Percentiles rank a stretch among this genome's conserved stretches.
phyloP scores from a whole-genome alignment of 495 filamentous ascomycete genomes.

The Penicillium paxilli region DNA sequence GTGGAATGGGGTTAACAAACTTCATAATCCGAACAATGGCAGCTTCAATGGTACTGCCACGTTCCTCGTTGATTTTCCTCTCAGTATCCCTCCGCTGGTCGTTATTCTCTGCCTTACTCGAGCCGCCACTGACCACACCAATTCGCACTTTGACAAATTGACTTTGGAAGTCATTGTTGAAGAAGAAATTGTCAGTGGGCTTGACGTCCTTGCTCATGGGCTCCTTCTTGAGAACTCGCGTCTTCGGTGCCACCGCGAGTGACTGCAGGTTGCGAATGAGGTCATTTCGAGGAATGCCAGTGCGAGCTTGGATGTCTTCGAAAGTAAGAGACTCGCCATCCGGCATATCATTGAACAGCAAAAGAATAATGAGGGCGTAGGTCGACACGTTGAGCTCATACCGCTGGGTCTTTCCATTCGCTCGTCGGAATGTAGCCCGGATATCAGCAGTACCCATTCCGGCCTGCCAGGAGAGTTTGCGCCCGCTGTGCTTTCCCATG shows the following conservation, averaged over 20 bases:
- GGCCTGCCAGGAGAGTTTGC: constrained; percentile 81
- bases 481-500: constrained; percentile 79
- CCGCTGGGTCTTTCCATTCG: constrained; percentile 68
- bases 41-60: constrained; percentile 79
- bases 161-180: constrained; percentile 81
- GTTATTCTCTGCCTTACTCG: constrained; percentile 81
- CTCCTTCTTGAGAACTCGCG: constrained; percentile 76
- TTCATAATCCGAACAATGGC: constrained; percentile 96
- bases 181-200: constrained; percentile 75
- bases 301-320: constrained; percentile 80
- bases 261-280: constrained; percentile 81
- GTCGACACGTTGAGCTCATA: constrained; percentile 93
- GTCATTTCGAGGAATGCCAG: constrained; percentile 78
- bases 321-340: constrained; percentile 67
- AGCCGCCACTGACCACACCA: constrained; percentile 62
- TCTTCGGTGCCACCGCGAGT: constrained; percentile 82
- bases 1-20: constrained; percentile 49
- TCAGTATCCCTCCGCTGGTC: constrained; percentile 86
- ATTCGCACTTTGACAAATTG: constrained; percentile 86
- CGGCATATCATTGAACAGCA: constrained; percentile 82
- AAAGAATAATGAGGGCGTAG: constrained; percentile 84
- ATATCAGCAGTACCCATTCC: constrained; percentile 87
- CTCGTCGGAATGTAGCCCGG: constrained; percentile 73
- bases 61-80: constrained; percentile 78
- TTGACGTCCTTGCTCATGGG: constrained; percentile 82